Evolutionary conservation across 768 basidiomycete genomes (phyloP), one percentile per base, ranked within the genome.

Genomic region (Kockovaella imperatae): DNA sequence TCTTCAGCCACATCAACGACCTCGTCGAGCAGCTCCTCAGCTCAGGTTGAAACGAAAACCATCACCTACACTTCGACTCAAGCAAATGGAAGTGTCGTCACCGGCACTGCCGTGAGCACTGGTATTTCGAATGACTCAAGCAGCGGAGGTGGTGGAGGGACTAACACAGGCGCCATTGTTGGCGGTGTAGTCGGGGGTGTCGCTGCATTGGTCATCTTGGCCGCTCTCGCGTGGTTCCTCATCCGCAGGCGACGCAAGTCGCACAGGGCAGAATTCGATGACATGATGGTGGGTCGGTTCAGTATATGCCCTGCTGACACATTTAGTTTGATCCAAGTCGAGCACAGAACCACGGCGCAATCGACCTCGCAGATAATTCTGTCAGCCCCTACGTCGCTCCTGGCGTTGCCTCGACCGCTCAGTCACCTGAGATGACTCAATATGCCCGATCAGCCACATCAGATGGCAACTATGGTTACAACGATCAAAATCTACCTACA

Each of bases 311-410:
- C 24, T 3, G 42, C 50, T 46, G 41, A 46, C 43, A 6, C 8
- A 7, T 17, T 26, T 41, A 69, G 67, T 69, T 69, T 42, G 68
- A 69, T 42, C 68, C 68, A 24, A 43, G 52, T 41, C 59, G 68
- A 35, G 56, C 63, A 25, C 52, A 60, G 39, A 62, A 64, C 52
- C 63, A 56, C 29, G 68, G 57, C 10, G 49, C 55, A 4, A 57
- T 64, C 54, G 68, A 69, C 35, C 53, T 69, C 0, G 60, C 56
- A 15, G 62, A 69, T 29, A 35, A 49, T 21, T 49, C 46, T 10
- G 65, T 69, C 38, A 63, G 67, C 14, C 68, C 68, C 3, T 69
- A 54, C 61, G 67, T 62, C 42, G 50, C 56, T 14, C 62, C 64
- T 6, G 64, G 64, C n/a, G 47, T 61, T 31, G 64, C 64, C 13